Conservation (phyloP, 257 asterid species). For the Mentha longifolia region DNA sequence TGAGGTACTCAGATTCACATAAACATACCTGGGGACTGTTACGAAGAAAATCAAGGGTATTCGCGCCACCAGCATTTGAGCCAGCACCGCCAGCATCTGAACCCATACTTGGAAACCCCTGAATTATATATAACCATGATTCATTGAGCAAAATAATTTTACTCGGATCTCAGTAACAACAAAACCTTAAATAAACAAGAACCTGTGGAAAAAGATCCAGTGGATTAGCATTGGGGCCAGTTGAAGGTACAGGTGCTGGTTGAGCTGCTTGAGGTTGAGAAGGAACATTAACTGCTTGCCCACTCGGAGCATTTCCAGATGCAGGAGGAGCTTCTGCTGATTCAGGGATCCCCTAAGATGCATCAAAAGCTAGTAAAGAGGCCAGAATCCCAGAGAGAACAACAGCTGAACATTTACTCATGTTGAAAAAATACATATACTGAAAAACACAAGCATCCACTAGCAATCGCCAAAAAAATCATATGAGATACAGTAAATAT, state of each 20-base stretch:
- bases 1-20: neutral
- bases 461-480: neutral
- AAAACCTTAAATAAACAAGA: conserved; percentile 19
- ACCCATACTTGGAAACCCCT: conserved; percentile 75
- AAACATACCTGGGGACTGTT: conserved; percentile 72
- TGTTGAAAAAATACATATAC: neutral
- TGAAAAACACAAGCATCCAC: neutral
- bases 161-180: conserved; percentile 11
- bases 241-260: conserved; percentile 53
- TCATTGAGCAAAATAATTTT: conserved; percentile 15
- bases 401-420: neutral
- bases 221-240: conserved; percentile 83
- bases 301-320: conserved; percentile 40
- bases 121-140: conserved; percentile 29
- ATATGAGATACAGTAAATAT: neutral
- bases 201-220: conserved; percentile 89
- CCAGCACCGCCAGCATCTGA: conserved; percentile 33
- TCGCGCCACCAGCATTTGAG: conserved; percentile 52
- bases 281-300: conserved; percentile 47
- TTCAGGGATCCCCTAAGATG: conserved; percentile 74
- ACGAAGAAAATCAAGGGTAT: conserved; percentile 73
- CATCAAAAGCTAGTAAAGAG: conserved; percentile 24
- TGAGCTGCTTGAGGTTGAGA: conserved; percentile 60
- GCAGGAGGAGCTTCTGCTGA: conserved; percentile 63
- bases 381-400: neutral